phyloP scores from a whole-genome alignment of 192 early-diverging fungal genomes.

The Coemansia nantahalensis region DNA sequence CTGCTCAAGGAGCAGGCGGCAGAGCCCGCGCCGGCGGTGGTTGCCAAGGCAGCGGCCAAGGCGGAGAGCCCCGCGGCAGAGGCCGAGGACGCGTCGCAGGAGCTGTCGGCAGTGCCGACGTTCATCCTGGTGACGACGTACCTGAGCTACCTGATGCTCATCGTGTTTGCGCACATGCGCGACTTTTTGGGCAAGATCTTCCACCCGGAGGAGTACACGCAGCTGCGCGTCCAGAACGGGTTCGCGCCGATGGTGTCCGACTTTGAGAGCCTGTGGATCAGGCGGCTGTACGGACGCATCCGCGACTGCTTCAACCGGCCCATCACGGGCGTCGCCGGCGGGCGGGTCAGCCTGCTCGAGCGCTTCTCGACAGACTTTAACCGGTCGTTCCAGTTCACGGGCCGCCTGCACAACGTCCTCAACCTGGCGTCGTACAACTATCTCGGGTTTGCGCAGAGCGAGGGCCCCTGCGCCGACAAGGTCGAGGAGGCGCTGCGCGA shows the following conservation, averaged over 20 bases:
- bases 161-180: conserved; percentile 87
- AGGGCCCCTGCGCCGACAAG: conserved; percentile 92
- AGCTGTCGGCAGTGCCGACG: conserved; percentile 62
- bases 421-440: conserved; percentile 99
- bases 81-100: background rate
- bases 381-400: conserved; percentile 81
- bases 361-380: conserved; percentile 84
- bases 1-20: conserved; percentile 7
- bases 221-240: conserved; percentile 73
- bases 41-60: background rate
- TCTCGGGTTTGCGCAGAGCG: conserved; percentile 90
- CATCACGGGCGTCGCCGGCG: conserved; percentile 88
- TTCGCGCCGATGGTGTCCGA: conserved; percentile 92
- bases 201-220: conserved; percentile 65
- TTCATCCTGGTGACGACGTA: conserved; percentile 91
- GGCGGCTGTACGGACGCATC: conserved; percentile 84
- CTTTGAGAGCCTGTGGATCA: conserved; percentile 95
- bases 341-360: conserved; percentile 81
- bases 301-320: conserved; percentile 94
- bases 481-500: conserved; percentile 75
- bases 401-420: conserved; percentile 72
- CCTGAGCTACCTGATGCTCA: conserved; percentile 90
- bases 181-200: conserved; percentile 89
- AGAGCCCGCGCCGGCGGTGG: background rate
- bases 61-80: background rate